These are phyloP conservation scores for Mariannaea elegans DNA, from an alignment of 2,329 filamentous ascomycete species.

Conservation along the genomic window DNA sequence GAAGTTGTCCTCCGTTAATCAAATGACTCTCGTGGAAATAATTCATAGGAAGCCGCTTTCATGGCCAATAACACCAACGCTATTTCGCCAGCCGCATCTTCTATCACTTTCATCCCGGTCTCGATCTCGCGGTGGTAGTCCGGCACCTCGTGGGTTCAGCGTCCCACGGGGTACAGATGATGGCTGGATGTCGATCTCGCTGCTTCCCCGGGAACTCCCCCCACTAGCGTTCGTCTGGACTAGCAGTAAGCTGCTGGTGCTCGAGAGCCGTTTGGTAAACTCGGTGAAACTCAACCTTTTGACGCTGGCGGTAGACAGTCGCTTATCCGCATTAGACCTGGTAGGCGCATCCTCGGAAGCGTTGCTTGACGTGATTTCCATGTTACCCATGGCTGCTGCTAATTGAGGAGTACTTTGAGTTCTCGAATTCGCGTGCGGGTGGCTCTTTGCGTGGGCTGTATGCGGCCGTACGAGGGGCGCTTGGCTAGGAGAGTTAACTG, in stretches of 20 bases:
- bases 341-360: conserved; percentile 46
- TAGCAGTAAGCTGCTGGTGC: conserved; percentile 67
- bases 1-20: neutral
- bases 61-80: conserved; percentile 61
- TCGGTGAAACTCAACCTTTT: conserved; percentile 70
- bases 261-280: conserved; percentile 67
- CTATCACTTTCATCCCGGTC: conserved; percentile 52
- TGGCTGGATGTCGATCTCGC: conserved; percentile 53
- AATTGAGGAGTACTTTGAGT: conserved; percentile 60
- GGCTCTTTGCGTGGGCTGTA: conserved; percentile 60
- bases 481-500: conserved; percentile 27
- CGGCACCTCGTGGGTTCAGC: conserved; percentile 53
- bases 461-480: conserved; percentile 56
- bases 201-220: conserved; percentile 58
- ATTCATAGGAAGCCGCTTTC: conserved; percentile 65
- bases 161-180: conserved; percentile 49
- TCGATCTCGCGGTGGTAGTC: conserved; percentile 44
- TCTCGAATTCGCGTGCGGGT: conserved; percentile 54
- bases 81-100: conserved; percentile 65
- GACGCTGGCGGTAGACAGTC: conserved; percentile 61
- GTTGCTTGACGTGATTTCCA: conserved; percentile 39
- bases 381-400: conserved; percentile 38
- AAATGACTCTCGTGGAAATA: conserved; percentile 1
- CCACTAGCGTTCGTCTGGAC: conserved; percentile 65
- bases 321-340: conserved; percentile 53